Evolutionary conservation across 2,329 filamentous ascomycete species (phyloP).

Genomic region (Gremmenia infestans): DNA sequence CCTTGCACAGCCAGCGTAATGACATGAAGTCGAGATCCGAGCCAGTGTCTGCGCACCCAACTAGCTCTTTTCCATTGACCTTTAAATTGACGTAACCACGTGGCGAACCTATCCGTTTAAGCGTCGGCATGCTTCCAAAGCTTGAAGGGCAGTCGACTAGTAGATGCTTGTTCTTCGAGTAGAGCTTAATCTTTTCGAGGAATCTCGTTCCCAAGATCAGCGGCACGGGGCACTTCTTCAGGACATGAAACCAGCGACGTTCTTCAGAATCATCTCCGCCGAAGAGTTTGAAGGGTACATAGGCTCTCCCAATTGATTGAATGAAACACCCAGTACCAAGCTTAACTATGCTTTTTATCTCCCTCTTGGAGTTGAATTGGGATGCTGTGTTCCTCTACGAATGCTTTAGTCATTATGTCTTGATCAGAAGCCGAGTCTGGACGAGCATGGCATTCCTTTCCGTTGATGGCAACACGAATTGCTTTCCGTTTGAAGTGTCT

Average conservation of each 20-base stretch:
- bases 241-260: slow-evolving; percentile 7
- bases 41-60: slow-evolving; percentile 5
- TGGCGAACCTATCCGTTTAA: slow-evolving; percentile 9
- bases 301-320: slow-evolving; percentile 3
- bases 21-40: slow-evolving; percentile 14
- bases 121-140: slow-evolving; percentile 1
- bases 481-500: slow-evolving; percentile 4
- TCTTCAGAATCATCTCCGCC: background rate
- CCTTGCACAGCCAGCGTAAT: slow-evolving; percentile 2
- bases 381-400: slow-evolving; percentile 5
- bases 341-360: background rate
- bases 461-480: background rate
- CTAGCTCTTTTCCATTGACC: background rate
- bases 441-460: background rate
- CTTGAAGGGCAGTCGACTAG: background rate
- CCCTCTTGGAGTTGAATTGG: background rate
- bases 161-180: slow-evolving; percentile 4
- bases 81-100: background rate
- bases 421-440: slow-evolving; percentile 9
- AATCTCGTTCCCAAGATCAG: slow-evolving; percentile 7
- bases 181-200: slow-evolving; percentile 5
- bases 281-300: background rate
- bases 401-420: slow-evolving; percentile 5
- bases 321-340: background rate
- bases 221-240: slow-evolving; percentile 6